A percentile compares a stretch with the other conserved stretches of the same genome.
Conservation (phyloP, 306 rosid species). For the Datisca glomerata region DNA sequence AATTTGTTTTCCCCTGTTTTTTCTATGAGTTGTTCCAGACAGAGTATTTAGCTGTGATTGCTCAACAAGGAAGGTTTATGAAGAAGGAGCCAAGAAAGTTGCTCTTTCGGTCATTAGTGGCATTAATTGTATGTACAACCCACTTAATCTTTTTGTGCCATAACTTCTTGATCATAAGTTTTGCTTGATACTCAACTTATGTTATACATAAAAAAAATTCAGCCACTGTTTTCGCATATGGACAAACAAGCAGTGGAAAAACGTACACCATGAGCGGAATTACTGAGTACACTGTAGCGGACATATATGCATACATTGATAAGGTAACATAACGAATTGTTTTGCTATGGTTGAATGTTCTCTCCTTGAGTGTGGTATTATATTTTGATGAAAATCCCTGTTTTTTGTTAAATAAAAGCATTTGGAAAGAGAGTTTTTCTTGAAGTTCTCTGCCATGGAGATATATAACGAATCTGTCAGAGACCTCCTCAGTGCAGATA, state of each 20-base stretch:
- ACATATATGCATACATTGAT: conserved; percentile 54
- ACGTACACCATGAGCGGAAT: conserved; percentile 92
- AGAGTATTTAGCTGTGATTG: conserved; percentile 73
- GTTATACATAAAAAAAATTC: conserved; percentile 4
- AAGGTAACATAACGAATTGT: conserved; percentile 31
- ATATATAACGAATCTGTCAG: conserved; percentile 96
- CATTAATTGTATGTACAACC: conserved; percentile 63
- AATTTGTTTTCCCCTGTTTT: conserved; percentile 13
- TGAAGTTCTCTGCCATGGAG: conserved; percentile 91
- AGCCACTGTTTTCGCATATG: conserved; percentile 98
- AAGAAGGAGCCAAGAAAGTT: conserved; percentile 85
- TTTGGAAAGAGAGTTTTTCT: conserved; percentile 60
- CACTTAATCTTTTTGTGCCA: conserved; percentile 1
- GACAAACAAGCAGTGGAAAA: conserved; percentile 99
- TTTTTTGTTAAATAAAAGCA: conserved; percentile 35
- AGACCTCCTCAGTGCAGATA: conserved; percentile 85
- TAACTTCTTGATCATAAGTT: conserved; percentile 2
- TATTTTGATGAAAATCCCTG: conserved; percentile 12
- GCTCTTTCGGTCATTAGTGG: conserved; percentile 90
- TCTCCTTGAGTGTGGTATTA: conserved; percentile 6
- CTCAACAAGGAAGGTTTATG: conserved; percentile 78
- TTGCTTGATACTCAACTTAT: too few relatives aligned
- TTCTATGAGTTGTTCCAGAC: conserved; percentile 30
- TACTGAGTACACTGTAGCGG: conserved; percentile 70
- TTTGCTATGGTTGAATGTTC: neutral